Evolutionary conservation across 176 grass and related monocot genomes (phyloP).

Genomic region (Ananas comosus): DNA sequence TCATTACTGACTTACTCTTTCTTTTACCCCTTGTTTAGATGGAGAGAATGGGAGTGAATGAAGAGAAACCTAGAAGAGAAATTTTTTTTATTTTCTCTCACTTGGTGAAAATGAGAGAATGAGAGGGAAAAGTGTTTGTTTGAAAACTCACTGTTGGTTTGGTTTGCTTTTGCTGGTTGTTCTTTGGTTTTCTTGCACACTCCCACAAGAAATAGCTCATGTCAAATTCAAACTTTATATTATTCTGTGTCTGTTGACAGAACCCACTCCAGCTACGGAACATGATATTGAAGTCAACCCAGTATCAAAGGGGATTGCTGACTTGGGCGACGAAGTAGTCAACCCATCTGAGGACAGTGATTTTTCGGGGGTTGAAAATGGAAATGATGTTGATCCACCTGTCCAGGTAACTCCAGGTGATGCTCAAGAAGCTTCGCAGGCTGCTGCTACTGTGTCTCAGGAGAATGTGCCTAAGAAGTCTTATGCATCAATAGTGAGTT

Average conservation of each 20-base stretch:
- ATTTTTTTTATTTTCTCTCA: too few species aligned
- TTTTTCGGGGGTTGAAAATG: slow-evolving; percentile 4
- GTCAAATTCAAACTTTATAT: neutral
- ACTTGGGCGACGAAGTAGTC: neutral
- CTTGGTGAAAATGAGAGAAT: too few species aligned
- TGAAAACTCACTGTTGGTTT: too few species aligned
- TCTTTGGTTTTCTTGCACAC: too few species aligned
- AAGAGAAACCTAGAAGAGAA: too few species aligned
- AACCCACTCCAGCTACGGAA: slow-evolving; percentile 16
- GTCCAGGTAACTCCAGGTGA: neutral
- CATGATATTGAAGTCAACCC: neutral
- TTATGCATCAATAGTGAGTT: slow-evolving; percentile 13
- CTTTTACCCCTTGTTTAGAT: too few species aligned
- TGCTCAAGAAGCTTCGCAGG: neutral
- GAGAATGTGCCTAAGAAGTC: slow-evolving; percentile 12
- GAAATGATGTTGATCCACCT: neutral
- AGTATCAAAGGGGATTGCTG: neutral
- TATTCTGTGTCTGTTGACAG: slow-evolving; percentile 12
- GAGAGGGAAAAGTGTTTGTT: too few species aligned
- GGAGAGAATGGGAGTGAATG: too few species aligned
- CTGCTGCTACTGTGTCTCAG: neutral
- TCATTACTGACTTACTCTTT: too few species aligned
- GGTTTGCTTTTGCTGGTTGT: too few species aligned
- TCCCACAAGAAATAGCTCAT: too few species aligned
- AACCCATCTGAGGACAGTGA: neutral